These are phyloP conservation scores for Cruciata laevipes DNA, from an alignment of 257 asterid genomes.

Conservation along the genomic window DNA sequence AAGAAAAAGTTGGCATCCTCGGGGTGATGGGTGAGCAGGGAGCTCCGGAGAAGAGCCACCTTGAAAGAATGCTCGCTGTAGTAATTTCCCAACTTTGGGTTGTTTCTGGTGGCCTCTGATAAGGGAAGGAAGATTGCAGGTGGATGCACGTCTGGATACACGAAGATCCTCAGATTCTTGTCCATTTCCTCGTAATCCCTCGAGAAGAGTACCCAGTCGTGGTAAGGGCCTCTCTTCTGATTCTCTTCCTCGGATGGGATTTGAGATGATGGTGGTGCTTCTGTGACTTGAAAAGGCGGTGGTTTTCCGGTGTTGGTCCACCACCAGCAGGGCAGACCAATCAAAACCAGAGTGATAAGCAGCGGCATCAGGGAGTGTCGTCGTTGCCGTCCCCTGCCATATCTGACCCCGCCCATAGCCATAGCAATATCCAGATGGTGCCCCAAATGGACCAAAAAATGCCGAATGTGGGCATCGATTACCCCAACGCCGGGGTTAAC, in stretches of 20 bases:
- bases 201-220: slow-evolving; percentile 53
- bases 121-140: slow-evolving; percentile 51
- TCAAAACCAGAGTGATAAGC: not conserved
- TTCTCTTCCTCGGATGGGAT: not conserved
- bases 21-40: slow-evolving; percentile 37
- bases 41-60: slow-evolving; percentile 51
- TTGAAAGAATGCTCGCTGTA: slow-evolving; percentile 78
- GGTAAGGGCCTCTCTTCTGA: slow-evolving; percentile 32
- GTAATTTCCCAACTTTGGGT: slow-evolving; percentile 66
- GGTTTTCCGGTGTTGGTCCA: too few relatives aligned
- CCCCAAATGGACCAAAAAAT: not conserved
- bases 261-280: not conserved
- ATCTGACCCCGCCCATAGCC: not conserved
- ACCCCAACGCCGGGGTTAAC: too few relatives aligned
- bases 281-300: not conserved
- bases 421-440: too few relatives aligned
- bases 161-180: slow-evolving; percentile 38
- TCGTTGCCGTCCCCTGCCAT: slow-evolving; percentile 1
- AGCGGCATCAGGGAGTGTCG: not conserved
- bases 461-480: not conserved
- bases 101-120: slow-evolving; percentile 29
- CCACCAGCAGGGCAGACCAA: not conserved
- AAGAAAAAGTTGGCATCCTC: slow-evolving; percentile 59
- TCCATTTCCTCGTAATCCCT: slow-evolving; percentile 58
- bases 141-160: slow-evolving; percentile 46